Evolutionary conservation across 164 flowering plant species (phyloP).

Genomic region (Berberis thunbergii): DNA sequence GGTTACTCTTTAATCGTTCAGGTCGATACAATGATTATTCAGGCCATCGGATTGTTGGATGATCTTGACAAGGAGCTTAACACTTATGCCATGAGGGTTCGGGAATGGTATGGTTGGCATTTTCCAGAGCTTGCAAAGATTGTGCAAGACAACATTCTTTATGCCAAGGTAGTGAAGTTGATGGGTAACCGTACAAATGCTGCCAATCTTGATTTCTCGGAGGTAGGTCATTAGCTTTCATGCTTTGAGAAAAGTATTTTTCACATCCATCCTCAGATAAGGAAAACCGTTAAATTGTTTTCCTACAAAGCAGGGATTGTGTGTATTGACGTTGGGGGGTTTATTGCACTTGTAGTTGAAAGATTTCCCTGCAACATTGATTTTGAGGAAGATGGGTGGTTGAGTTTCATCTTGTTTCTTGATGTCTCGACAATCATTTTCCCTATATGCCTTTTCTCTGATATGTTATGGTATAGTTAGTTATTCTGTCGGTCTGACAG

Average conservation of each 20-base stretch:
- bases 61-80: conserved; percentile 97
- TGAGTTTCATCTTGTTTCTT: no score
- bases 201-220: conserved; percentile 87
- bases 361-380: no score
- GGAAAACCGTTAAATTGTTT: no score
- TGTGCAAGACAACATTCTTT: conserved; percentile 72
- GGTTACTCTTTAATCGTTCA: conserved; percentile 8
- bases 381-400: no score
- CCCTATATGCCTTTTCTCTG: no score
- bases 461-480: no score
- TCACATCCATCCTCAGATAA: no score
- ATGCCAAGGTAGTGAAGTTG: conserved; percentile 85
- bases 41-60: conserved; percentile 93
- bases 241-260: not conserved
- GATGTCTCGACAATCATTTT: no score
- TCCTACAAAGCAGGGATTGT: no score
- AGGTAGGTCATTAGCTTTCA: conserved; percentile 31
- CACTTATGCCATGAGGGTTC: conserved; percentile 92
- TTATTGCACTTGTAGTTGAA: no score
- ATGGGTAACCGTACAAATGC: conserved; percentile 88
- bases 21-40: conserved; percentile 98
- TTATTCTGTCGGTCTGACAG: no score
- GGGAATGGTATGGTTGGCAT: conserved; percentile 99
- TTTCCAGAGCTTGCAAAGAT: conserved; percentile 96
- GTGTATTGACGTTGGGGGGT: no score